A percentile compares a stretch with the other conserved stretches of the same genome.
Conservation (phyloP, 2,329 filamentous ascomycete species). For the Westerdykella aurantiaca region DNA sequence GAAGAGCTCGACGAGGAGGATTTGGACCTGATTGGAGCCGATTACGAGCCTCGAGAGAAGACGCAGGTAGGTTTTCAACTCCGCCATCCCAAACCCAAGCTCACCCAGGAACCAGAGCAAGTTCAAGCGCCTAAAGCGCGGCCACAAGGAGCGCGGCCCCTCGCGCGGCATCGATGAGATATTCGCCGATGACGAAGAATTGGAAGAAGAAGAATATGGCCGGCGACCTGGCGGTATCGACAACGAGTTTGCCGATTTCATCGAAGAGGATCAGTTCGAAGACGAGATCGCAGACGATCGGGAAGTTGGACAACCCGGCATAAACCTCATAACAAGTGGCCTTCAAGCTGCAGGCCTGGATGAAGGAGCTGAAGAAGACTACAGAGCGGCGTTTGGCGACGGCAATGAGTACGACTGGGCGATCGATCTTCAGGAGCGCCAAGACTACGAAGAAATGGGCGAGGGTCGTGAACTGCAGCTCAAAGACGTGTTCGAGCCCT, state of each 20-base stretch:
- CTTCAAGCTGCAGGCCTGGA: slow-evolving; percentile 81
- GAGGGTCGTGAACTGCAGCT: slow-evolving; percentile 83
- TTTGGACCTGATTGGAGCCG: slow-evolving; percentile 87
- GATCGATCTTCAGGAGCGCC: slow-evolving; percentile 78
- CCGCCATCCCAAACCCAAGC: slow-evolving; percentile 6
- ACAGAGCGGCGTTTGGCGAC: slow-evolving; percentile 92
- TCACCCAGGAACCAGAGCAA: slow-evolving; percentile 57
- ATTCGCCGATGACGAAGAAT: slow-evolving; percentile 91
- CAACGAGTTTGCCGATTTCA: slow-evolving; percentile 64
- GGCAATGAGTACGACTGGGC: slow-evolving; percentile 96
- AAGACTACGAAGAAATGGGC: slow-evolving; percentile 67
- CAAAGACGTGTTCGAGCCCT: slow-evolving; percentile 97
- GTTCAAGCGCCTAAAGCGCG: slow-evolving; percentile 94
- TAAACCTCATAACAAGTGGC: slow-evolving; percentile 61
- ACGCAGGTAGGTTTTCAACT: slow-evolving; percentile 54
- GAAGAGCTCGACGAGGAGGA: slow-evolving; percentile 89
- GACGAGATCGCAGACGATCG: slow-evolving; percentile 81
- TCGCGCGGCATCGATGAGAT: slow-evolving; percentile 80
- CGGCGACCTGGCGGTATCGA: slow-evolving; percentile 22
- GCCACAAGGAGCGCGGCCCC: slow-evolving; percentile 63
- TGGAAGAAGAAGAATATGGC: slow-evolving; percentile 48
- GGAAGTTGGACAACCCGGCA: slow-evolving; percentile 77
- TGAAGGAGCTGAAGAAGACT: slow-evolving; percentile 88
- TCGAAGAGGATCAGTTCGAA: slow-evolving; percentile 79
- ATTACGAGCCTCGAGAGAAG: slow-evolving; percentile 60